A percentile compares a stretch with the other conserved stretches of the same genome.
These are phyloP conservation scores for Nakazawaea siamensis DNA, from an alignment of 805 yeast species.

Conservation along the genomic window DNA sequence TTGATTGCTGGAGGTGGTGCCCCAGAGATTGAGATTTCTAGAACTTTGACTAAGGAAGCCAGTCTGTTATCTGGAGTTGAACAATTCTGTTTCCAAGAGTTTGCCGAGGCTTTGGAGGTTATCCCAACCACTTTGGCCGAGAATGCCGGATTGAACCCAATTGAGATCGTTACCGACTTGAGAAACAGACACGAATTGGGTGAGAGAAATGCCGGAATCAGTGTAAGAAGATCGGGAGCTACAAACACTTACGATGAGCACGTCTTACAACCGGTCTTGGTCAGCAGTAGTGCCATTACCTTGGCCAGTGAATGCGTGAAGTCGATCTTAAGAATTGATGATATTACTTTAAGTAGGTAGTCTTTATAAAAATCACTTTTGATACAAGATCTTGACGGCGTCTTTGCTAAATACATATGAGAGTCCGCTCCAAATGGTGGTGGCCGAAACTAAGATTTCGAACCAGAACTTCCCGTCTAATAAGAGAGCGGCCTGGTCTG, in stretches of 20 bases:
- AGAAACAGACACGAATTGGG: slow-evolving; percentile 89
- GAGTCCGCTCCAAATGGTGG: slow-evolving; percentile 73
- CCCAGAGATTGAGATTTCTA: slow-evolving; percentile 86
- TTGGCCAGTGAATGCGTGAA: slow-evolving; percentile 96
- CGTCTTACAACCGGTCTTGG: slow-evolving; percentile 93
- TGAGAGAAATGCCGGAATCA: slow-evolving; percentile 89
- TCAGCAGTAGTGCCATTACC: slow-evolving; percentile 87
- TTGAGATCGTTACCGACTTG: slow-evolving; percentile 84
- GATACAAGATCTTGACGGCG: slow-evolving; percentile 52
- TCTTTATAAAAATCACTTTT: slow-evolving; percentile 1
- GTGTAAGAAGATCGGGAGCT: slow-evolving; percentile 90
- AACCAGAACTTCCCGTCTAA: slow-evolving; percentile 22
- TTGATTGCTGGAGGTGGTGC: slow-evolving; percentile 99
- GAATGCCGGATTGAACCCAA: slow-evolving; percentile 89
- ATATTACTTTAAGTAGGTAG: slow-evolving; percentile 85
- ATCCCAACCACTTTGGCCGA: slow-evolving; percentile 93
- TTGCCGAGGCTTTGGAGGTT: slow-evolving; percentile 85
- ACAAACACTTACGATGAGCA: slow-evolving; percentile 88
- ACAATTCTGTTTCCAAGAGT: slow-evolving; percentile 86
- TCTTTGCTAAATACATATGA: slow-evolving; percentile 65
- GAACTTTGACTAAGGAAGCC: slow-evolving; percentile 65
- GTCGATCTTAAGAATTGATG: slow-evolving; percentile 93
- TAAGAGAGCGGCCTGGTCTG: slow-evolving; percentile 19
- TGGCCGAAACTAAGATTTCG: slow-evolving; percentile 53
- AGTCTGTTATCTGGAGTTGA: slow-evolving; percentile 74